Evolutionary conservation across 2,329 filamentous ascomycete species (phyloP), one percentile per base, ranked within the genome.

Genomic region (Pestalotiopsis fici): DNA sequence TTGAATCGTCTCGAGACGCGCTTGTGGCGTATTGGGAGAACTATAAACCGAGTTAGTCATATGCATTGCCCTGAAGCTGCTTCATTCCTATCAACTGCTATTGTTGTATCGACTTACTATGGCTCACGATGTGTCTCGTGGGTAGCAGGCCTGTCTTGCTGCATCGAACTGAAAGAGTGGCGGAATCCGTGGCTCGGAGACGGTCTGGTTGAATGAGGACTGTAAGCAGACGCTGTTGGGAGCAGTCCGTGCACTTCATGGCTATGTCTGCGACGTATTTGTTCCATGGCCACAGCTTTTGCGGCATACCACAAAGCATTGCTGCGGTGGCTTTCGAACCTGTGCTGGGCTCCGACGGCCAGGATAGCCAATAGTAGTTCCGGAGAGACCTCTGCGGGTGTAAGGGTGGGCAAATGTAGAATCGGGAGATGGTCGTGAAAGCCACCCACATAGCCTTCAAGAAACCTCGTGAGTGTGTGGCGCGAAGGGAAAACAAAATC

Each of bases 401-500:
- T 83, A 59, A 93, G 82, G 0, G 90, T 93, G 0, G 91, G 88
- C 4, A 92, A 79, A 74, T 94, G 91, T 31, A 93, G 80, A 69
- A 93, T 85, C 0, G 85, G 85, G 0, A 87, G 74, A 68, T 86
- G 83, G 64, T 86, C 84, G 66, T 87, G 85, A 67, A 93, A 92
- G 0, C 90, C 90, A 67, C 85, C 87, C 65, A 92, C 86, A 72
- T 92, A 93, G 1, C 90, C 90, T 67, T 91, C 90, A 37, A 93
- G 78, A 69, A 93, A 93, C 39, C 91, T 81, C 2, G 88, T 90
- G 31, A 93, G 76, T 0, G 91, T 91, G 71, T 92, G 86, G 3
- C 91, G 86, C 4, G 90, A 92, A 1, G 91, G 91, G 62, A 93
- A 87, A 3, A 88, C 84, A 70, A 93, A 93, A 71, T 89, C 88